Conservation (phyloP, 257 asterid genomes). For the Cinchona pubescens region DNA sequence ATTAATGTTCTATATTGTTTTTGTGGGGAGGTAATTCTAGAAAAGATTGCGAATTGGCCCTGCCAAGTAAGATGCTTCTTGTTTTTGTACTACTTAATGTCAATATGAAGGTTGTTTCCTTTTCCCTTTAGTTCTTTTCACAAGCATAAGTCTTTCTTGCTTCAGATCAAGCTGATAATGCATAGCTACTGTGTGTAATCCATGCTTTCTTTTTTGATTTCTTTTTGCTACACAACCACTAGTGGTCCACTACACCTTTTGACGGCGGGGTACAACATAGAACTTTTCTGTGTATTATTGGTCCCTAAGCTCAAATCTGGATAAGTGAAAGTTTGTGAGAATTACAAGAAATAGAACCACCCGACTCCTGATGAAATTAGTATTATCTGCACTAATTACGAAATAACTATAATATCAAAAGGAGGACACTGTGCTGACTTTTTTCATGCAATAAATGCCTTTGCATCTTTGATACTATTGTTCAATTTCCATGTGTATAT, state of each 20-base stretch:
- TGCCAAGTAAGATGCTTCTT: background rate
- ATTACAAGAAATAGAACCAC: background rate
- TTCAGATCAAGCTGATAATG: background rate
- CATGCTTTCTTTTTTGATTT: background rate
- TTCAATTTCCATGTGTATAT: background rate
- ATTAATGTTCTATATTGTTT: background rate
- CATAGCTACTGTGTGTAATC: background rate
- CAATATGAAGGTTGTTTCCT: background rate
- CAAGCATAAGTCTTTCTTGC: background rate
- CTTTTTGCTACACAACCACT: background rate
- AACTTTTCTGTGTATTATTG: background rate
- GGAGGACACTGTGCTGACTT: background rate
- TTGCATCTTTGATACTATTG: too few species aligned
- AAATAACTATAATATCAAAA: background rate
- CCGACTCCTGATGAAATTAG: background rate
- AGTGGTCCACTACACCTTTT: background rate
- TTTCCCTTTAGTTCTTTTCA: background rate
- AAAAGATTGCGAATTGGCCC: background rate
- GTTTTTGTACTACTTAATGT: background rate
- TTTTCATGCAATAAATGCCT: background rate
- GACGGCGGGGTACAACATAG: background rate
- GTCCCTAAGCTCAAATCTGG: background rate
- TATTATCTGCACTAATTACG: background rate
- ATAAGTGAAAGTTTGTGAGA: background rate
- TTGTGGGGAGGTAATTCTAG: background rate